Base-by-base conservation (phyloP, 1,139 yeast genomes). In the Zygosaccharomyces sapae region DNA sequence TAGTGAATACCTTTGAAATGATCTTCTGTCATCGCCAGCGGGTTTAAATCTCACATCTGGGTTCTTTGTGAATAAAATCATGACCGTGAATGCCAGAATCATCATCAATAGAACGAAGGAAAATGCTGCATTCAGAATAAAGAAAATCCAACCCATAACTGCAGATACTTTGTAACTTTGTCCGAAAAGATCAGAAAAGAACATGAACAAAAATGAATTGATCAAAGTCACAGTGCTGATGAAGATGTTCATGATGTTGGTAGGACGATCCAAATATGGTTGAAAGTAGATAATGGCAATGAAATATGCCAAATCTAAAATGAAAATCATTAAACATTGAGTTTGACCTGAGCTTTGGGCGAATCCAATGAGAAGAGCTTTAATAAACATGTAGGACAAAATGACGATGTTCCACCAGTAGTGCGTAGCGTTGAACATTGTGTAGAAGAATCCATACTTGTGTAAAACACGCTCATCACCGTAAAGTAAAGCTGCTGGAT, bases 31-130 rank as follows among this genome's bases (percentile, higher is more conserved):
- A 70, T 86, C 95, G 56, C 73, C 81, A 6, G 90, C 90, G 13
- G 92, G 92, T 41, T 84, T 85, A 65, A 85, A 86, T 65, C 87
- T 79, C 8, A 87, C 81, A 68, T 86, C 95, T 27, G 94, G 94
- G 62, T 85, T 86, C 70, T 83, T 84, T 16, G 87, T 79, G 50
- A 80, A 67, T 1, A 83, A 54, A 29, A 86, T 79, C 59, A 80
- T 68, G 9, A 68, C 65, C 46, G 81, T 75, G 56, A 81, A 79
- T 0, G 77, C 77, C 51, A 85, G 71, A 55, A 83, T 80, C 70
- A 81, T 65, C 41, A 84, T 55, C 62, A 86, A 72, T 48, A 86
- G 70, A 43, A 84, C 72, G 52, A 83, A 74, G 6, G 89, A 77
- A 57, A 83, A 84, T 1, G 86, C 88, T 2, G 92, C 94, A 66